Percentiles rank a stretch among this genome's conserved stretches.
Evolutionary conservation across 352 stramenopile species (phyloP).

Genomic region (Phytophthora ohioensis): DNA sequence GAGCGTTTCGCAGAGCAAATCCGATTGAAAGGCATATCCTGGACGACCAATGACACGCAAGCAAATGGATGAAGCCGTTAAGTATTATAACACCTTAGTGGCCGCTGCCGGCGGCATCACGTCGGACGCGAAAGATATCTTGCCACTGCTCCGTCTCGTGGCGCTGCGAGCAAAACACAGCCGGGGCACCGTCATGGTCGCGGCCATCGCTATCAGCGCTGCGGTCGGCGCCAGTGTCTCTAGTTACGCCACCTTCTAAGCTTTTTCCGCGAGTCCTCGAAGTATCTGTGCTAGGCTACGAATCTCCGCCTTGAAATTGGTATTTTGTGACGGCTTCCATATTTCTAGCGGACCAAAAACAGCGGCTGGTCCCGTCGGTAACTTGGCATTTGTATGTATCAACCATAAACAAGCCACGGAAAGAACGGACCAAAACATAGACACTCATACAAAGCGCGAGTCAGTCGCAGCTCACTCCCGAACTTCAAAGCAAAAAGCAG

Average conservation of each 20-base stretch:
- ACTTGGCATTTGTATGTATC: slow-evolving; percentile 35
- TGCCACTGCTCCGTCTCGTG: background rate
- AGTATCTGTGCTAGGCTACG: background rate
- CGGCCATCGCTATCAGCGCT: background rate
- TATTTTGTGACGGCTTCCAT: slow-evolving; percentile 31
- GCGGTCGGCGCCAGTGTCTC: background rate
- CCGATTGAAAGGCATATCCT: slow-evolving; percentile 21
- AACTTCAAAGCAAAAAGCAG: slow-evolving; percentile 48
- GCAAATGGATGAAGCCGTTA: slow-evolving; percentile 1
- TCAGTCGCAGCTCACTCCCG: slow-evolving; percentile 36
- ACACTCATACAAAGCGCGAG: slow-evolving; percentile 40
- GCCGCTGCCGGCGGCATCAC: background rate
- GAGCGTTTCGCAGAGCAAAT: slow-evolving; percentile 28
- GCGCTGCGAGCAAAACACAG: background rate
- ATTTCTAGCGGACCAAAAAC: slow-evolving; percentile 17
- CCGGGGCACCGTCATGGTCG: background rate
- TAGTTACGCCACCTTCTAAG: slow-evolving; percentile 6
- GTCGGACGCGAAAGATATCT: slow-evolving; percentile 4
- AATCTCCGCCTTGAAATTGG: slow-evolving; percentile 20
- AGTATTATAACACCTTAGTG: too few species aligned
- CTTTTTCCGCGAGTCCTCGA: slow-evolving; percentile 10
- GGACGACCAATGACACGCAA: slow-evolving; percentile 10
- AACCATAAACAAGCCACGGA: slow-evolving; percentile 25
- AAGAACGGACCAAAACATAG: slow-evolving; percentile 24
- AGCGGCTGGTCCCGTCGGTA: slow-evolving; percentile 8